These are phyloP conservation scores for Apophysomyces trapeziformis DNA, from an alignment of 371 early-diverging fungal species.

Conservation along the genomic window DNA sequence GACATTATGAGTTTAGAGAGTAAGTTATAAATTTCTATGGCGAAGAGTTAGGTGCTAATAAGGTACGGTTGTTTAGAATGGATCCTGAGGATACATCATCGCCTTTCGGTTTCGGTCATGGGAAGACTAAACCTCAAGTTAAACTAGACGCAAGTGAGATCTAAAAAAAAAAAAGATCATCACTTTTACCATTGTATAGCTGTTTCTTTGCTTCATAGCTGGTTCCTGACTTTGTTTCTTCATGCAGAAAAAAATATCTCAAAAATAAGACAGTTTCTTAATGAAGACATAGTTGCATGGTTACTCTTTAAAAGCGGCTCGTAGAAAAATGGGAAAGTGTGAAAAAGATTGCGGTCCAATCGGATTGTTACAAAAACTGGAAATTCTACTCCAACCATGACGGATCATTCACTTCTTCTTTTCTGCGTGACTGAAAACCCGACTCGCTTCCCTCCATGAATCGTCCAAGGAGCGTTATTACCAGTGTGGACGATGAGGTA, in stretches of 20 bases:
- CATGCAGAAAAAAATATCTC: background rate
- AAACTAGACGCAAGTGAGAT: conserved; percentile 29
- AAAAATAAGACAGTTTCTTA: background rate
- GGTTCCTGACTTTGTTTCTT: background rate
- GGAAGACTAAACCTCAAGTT: conserved; percentile 47
- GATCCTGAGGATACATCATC: conserved; percentile 57
- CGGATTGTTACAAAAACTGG: conserved; percentile 8
- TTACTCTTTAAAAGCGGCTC: background rate
- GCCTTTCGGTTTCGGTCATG: conserved; percentile 64
- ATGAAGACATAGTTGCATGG: background rate
- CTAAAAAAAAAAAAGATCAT: conserved; percentile 14
- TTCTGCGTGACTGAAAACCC: conserved; percentile 11
- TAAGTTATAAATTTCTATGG: conserved; percentile 18
- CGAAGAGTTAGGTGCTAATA: background rate
- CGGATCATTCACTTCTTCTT: conserved; percentile 5
- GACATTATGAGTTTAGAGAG: conserved; percentile 77
- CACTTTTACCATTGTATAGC: background rate
- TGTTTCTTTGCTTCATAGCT: background rate
- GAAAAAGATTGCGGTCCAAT: conserved; percentile 6
- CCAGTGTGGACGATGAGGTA: conserved; percentile 13
- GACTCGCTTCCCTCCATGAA: conserved; percentile 5
- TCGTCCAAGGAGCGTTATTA: conserved; percentile 13
- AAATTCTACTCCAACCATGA: conserved; percentile 1
- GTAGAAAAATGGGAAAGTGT: conserved; percentile 2
- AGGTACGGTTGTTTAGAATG: conserved; percentile 32